These are phyloP conservation scores for Candida sp. DNA, from an alignment of 1,139 yeast species.

Conservation along the genomic window DNA sequence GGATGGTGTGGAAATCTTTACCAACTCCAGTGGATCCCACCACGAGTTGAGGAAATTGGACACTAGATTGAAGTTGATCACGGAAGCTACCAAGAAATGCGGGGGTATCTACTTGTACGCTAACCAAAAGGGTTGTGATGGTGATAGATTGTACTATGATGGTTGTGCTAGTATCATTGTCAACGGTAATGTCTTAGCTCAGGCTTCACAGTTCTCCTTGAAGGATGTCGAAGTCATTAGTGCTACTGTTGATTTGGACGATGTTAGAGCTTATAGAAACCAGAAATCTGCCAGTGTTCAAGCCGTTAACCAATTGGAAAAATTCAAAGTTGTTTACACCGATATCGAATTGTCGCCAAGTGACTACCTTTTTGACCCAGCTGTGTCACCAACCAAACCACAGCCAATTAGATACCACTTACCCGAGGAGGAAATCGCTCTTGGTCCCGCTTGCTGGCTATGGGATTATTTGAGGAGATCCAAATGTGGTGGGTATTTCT, in stretches of 20 bases:
- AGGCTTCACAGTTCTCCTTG: conserved; percentile 88
- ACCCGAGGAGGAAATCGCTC: conserved; percentile 96
- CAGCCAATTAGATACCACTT: conserved; percentile 62
- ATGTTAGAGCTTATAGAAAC: conserved; percentile 82
- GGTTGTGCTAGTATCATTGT: conserved; percentile 96
- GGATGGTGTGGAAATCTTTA: conserved; percentile 95
- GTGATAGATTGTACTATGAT: conserved; percentile 95
- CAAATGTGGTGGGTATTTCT: conserved; percentile 86
- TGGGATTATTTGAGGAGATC: conserved; percentile 98
- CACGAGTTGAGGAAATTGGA: conserved; percentile 92
- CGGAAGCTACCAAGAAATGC: conserved; percentile 92
- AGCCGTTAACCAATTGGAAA: conserved; percentile 52
- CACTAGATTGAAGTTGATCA: conserved; percentile 81
- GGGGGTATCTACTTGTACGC: conserved; percentile 96
- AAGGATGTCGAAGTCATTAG: conserved; percentile 91
- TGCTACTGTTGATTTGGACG: conserved; percentile 94
- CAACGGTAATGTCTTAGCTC: conserved; percentile 91
- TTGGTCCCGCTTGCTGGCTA: conserved; percentile 99
- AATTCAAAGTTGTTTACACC: conserved; percentile 66
- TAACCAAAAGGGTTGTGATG: conserved; percentile 98
- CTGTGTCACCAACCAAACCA: conserved; percentile 61
- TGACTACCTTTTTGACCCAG: conserved; percentile 61
- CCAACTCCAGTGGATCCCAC: conserved; percentile 96
- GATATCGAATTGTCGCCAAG: conserved; percentile 66
- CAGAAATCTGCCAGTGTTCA: conserved; percentile 83